phyloP scores from a whole-genome alignment of 2,329 filamentous ascomycete genomes.

The Neofusicoccum sp. region DNA sequence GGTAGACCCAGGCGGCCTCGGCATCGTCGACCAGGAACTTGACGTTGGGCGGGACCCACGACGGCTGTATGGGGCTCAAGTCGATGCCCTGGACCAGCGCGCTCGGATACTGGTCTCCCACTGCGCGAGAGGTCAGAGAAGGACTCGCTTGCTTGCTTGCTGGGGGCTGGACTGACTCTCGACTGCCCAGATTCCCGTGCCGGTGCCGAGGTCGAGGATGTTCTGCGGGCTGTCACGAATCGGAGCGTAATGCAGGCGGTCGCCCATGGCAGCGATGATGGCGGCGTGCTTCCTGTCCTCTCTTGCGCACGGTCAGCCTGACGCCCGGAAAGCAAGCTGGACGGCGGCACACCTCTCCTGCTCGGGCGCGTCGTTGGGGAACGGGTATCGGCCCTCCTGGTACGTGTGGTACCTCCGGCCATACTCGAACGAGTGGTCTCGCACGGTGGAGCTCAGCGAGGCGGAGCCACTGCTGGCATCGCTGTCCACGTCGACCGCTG shows the following conservation, averaged over 20 bases:
- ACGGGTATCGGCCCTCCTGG: slow-evolving; percentile 32
- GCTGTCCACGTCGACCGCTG: slow-evolving; percentile 39
- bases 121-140: slow-evolving; percentile 19
- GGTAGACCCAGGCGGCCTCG: slow-evolving; percentile 43
- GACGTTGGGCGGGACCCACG: slow-evolving; percentile 46
- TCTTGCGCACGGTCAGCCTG: slow-evolving; percentile 30
- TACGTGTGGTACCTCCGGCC: slow-evolving; percentile 22
- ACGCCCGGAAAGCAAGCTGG: not conserved
- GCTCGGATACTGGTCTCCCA: slow-evolving; percentile 35
- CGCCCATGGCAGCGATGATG: not conserved
- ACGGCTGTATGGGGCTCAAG: slow-evolving; percentile 37
- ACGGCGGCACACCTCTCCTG: slow-evolving; percentile 41
- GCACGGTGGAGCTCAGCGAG: slow-evolving; percentile 32
- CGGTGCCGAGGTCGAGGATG: slow-evolving; percentile 17
- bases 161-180: slow-evolving; percentile 23
- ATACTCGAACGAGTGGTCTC: slow-evolving; percentile 24
- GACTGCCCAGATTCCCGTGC: slow-evolving; percentile 26
- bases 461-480: slow-evolving; percentile 17
- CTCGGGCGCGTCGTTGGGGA: slow-evolving; percentile 39
- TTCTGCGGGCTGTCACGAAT: slow-evolving; percentile 5
- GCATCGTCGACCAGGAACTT: slow-evolving; percentile 49
- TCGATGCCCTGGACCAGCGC: slow-evolving; percentile 33
- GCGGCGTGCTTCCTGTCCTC: slow-evolving; percentile 14
- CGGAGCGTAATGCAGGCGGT: slow-evolving; percentile 11
- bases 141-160: slow-evolving; percentile 29